Conservation (phyloP, 768 basidiomycete genomes). For the Tricholomella constricta region DNA sequence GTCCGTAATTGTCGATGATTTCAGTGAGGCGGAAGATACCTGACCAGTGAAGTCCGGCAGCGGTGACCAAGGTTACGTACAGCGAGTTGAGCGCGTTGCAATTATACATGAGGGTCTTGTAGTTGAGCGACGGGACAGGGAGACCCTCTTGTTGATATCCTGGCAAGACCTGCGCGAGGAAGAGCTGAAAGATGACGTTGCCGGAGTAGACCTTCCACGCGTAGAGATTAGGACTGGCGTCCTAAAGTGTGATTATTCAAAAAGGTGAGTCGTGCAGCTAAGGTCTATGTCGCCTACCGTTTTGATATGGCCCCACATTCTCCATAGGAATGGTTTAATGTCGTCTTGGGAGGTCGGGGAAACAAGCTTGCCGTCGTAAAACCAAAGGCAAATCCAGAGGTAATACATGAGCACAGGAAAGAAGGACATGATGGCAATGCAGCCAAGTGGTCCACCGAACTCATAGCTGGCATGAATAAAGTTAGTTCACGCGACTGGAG, state of each 20-base stretch:
- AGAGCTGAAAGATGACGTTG: slow-evolving; percentile 85
- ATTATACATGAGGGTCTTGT: slow-evolving; percentile 93
- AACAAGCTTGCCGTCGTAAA: slow-evolving; percentile 86
- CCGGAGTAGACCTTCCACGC: slow-evolving; percentile 91
- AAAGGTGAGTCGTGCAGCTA: neutral
- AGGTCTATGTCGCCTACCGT: slow-evolving; percentile 48
- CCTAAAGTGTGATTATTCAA: slow-evolving; percentile 48
- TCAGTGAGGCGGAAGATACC: slow-evolving; percentile 88
- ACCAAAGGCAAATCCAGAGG: slow-evolving; percentile 96
- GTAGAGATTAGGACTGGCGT: slow-evolving; percentile 87
- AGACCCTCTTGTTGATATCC: slow-evolving; percentile 94
- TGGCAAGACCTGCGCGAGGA: slow-evolving; percentile 88
- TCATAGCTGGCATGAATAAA: slow-evolving; percentile 65
- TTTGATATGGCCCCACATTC: slow-evolving; percentile 85
- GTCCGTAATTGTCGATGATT: slow-evolving; percentile 95
- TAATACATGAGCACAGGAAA: slow-evolving; percentile 99
- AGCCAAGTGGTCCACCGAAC: slow-evolving; percentile 94
- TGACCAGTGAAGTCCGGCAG: slow-evolving; percentile 73
- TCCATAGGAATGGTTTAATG: slow-evolving; percentile 71
- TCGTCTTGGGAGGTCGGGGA: slow-evolving; percentile 69
- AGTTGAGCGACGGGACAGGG: slow-evolving; percentile 91
- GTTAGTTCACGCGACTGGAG: slow-evolving; percentile 4
- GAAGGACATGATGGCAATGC: slow-evolving; percentile 88
- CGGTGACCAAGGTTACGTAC: slow-evolving; percentile 80
- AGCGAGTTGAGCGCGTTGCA: slow-evolving; percentile 91